Evolutionary conservation across 805 yeast genomes (phyloP).

Genomic region (Brettanomyces sp.): DNA sequence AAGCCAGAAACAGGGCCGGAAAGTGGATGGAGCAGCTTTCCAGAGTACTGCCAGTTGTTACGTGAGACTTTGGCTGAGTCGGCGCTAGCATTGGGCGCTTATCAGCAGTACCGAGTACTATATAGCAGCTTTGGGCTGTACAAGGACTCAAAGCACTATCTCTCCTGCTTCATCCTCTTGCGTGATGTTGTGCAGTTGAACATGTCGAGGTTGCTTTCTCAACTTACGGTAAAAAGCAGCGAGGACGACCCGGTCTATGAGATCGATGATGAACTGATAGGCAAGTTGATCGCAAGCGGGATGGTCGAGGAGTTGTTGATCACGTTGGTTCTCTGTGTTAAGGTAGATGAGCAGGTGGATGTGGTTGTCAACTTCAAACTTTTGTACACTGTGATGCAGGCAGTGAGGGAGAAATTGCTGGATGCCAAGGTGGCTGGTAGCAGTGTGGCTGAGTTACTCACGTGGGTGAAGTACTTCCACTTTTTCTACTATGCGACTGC

Average conservation of each 20-base stretch:
- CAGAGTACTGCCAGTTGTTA: constrained; percentile 8
- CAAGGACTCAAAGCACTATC: constrained; percentile 15
- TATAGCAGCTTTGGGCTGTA: constrained; percentile 20
- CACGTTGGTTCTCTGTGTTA: constrained; percentile 19
- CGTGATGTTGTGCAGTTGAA: constrained; percentile 18
- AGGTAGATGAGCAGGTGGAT: constrained; percentile 22
- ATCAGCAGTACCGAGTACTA: constrained; percentile 15
- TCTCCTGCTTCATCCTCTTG: constrained; percentile 17
- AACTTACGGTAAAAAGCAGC: constrained; percentile 8
- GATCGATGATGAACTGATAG: constrained; percentile 8
- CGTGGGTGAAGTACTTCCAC: constrained; percentile 25
- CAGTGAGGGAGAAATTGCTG: constrained; percentile 11
- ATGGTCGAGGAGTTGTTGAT: constrained; percentile 18
- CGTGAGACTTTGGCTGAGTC: constrained; percentile 18
- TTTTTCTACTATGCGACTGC: constrained; percentile 40
- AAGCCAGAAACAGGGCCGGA: neutral
- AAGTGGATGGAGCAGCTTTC: neutral
- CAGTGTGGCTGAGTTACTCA: constrained; percentile 13
- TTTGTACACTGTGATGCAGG: constrained; percentile 17
- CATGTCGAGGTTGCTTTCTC: constrained; percentile 12
- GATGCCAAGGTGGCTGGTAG: constrained; percentile 8
- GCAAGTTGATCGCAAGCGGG: constrained; percentile 13
- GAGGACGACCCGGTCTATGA: constrained; percentile 6
- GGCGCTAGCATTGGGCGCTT: constrained; percentile 19
- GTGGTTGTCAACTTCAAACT: constrained; percentile 19